These are phyloP conservation scores for Xylaria digitata DNA, from an alignment of 2,329 filamentous ascomycete species.

Conservation along the genomic window DNA sequence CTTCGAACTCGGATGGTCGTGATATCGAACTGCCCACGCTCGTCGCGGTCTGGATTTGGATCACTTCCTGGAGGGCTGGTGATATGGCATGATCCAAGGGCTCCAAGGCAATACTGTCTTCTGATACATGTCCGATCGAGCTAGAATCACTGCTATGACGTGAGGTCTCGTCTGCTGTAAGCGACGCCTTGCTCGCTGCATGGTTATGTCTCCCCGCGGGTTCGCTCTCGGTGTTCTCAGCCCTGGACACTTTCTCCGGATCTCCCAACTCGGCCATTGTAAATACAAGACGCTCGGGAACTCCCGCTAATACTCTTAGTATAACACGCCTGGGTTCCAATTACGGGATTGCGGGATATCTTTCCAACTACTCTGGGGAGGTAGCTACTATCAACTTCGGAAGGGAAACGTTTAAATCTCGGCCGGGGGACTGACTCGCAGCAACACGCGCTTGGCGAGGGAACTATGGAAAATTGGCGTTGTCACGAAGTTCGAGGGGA, in stretches of 20 bases:
- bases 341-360: neutral
- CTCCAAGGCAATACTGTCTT: constrained; percentile 44
- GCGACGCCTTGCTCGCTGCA: constrained; percentile 30
- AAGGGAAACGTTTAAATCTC: neutral
- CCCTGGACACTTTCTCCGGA: constrained; percentile 33
- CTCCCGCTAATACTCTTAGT: neutral
- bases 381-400: neutral
- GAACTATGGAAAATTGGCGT: neutral
- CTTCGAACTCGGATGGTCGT: constrained; percentile 72
- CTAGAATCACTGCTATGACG: constrained; percentile 37
- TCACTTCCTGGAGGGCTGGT: constrained; percentile 55
- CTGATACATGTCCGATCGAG: constrained; percentile 43
- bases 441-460: constrained; percentile 5
- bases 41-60: constrained; percentile 56
- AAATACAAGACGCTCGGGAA: neutral
- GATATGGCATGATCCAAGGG: constrained; percentile 46
- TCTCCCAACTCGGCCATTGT: constrained; percentile 38
- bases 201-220: constrained; percentile 30
- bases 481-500: constrained; percentile 2
- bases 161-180: constrained; percentile 27
- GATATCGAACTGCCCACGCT: constrained; percentile 58
- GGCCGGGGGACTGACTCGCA: neutral
- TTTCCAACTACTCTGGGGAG: constrained; percentile 1
- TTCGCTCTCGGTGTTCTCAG: constrained; percentile 29
- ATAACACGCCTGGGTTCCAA: neutral